These are phyloP conservation scores for Amanita jacksonii DNA, from an alignment of 768 basidiomycete species.

Conservation along the genomic window DNA sequence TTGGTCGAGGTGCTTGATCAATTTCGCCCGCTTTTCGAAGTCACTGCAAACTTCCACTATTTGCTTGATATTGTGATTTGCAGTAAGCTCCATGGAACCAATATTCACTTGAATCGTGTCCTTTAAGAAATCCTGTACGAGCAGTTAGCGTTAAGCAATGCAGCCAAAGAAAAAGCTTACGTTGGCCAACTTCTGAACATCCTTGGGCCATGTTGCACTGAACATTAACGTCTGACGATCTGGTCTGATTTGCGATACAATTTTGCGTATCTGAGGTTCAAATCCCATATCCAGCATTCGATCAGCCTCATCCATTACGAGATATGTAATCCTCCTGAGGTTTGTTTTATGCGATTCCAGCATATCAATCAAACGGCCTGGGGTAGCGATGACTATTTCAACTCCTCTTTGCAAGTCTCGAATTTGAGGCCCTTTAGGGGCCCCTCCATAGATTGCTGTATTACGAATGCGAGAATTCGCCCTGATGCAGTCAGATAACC, in stretches of 20 bases:
- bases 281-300: slow-evolving; percentile 99
- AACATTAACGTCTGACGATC: slow-evolving; percentile 99
- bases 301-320: slow-evolving; percentile 99
- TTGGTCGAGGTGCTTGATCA: slow-evolving; percentile 94
- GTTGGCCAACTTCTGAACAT: slow-evolving; percentile 94
- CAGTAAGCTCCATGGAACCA: slow-evolving; percentile 96
- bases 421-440: slow-evolving; percentile 97
- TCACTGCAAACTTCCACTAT: slow-evolving; percentile 95
- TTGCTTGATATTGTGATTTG: slow-evolving; percentile 96
- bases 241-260: slow-evolving; percentile 93
- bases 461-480: slow-evolving; percentile 94
- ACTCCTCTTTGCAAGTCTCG: slow-evolving; percentile 96
- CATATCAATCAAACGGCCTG: slow-evolving; percentile 98
- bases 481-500: slow-evolving; percentile 17
- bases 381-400: slow-evolving; percentile 99
- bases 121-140: slow-evolving; percentile 72
- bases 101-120: slow-evolving; percentile 99
- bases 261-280: slow-evolving; percentile 98
- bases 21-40: slow-evolving; percentile 92
- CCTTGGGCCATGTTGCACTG: slow-evolving; percentile 99
- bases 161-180: slow-evolving; percentile 27
- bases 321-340: slow-evolving; percentile 89
- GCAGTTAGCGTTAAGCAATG: background rate
- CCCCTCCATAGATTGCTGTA: slow-evolving; percentile 98
- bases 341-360: slow-evolving; percentile 95